phyloP scores from a whole-genome alignment of 768 basidiomycete species.

The Serendipita indica region DNA sequence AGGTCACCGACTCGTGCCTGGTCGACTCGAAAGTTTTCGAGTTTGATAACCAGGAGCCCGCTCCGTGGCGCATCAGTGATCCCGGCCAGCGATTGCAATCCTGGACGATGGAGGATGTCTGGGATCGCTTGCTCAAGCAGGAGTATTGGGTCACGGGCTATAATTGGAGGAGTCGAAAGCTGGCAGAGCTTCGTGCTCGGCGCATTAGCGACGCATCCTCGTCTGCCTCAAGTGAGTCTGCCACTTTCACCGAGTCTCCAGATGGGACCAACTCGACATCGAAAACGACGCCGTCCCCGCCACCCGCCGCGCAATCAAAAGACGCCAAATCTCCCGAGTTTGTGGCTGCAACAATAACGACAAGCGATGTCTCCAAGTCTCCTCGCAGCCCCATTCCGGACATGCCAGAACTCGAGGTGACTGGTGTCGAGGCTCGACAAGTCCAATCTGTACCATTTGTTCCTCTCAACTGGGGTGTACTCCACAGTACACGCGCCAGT shows the following conservation, averaged over 20 bases:
- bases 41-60: background rate
- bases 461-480: background rate
- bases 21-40: slow-evolving; percentile 7
- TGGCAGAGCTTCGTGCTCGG: background rate
- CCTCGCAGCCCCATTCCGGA: background rate
- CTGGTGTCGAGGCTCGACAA: background rate
- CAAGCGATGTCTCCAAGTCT: background rate
- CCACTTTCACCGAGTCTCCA: background rate
- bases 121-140: background rate
- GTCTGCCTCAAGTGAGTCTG: slow-evolving; percentile 2
- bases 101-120: background rate
- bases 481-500: background rate
- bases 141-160: slow-evolving; percentile 6
- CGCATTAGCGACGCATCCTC: slow-evolving; percentile 1
- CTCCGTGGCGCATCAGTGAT: slow-evolving; percentile 2
- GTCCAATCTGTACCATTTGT: slow-evolving; percentile 3
- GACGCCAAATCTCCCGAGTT: background rate
- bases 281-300: slow-evolving; percentile 1
- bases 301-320: background rate
- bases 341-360: background rate
- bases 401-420: background rate
- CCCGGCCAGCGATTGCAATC: background rate
- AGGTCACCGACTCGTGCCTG: slow-evolving; percentile 3
- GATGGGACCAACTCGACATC: background rate
- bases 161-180: slow-evolving; percentile 3